Conservation (phyloP, 441 rosid genomes). For the Pelargonium myrrhifolium region DNA sequence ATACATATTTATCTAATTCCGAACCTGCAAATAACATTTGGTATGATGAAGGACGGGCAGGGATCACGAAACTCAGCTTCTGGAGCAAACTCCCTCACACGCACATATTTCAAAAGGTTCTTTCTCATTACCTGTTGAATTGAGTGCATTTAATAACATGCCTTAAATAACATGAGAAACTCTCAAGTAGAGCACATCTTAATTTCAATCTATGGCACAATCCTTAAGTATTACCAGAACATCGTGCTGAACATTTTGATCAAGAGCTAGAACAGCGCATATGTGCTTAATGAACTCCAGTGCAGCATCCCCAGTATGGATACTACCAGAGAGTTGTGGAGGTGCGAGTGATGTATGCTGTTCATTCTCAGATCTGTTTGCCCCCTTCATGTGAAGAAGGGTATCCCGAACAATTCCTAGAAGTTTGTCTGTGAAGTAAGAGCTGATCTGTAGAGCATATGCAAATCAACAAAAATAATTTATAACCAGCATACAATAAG, state of each 20-base stretch:
- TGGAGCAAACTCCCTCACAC: conserved; percentile 71
- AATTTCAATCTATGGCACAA: background rate
- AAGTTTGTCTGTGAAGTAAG: conserved; percentile 66
- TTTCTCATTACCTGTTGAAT: conserved; percentile 64
- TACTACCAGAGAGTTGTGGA: conserved; percentile 28
- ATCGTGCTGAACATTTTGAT: conserved; percentile 73
- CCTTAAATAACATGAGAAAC: background rate
- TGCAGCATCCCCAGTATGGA: conserved; percentile 48
- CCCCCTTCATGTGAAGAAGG: conserved; percentile 45
- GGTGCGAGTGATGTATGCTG: conserved; percentile 20
- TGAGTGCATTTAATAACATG: conserved; percentile 2
- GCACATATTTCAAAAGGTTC: conserved; percentile 72
- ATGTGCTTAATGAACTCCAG: conserved; percentile 75
- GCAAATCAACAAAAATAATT: conserved; percentile 10
- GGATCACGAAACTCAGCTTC: conserved; percentile 79
- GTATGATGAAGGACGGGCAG: conserved; percentile 63
- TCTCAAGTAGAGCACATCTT: background rate
- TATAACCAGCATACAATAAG: conserved; percentile 16
- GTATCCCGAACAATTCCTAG: conserved; percentile 61
- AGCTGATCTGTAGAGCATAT: conserved; percentile 47
- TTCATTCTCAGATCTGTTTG: conserved; percentile 35
- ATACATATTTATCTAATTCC: background rate
- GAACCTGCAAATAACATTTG: conserved; percentile 92
- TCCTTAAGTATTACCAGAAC: conserved; percentile 50
- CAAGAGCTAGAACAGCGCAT: conserved; percentile 79